Base-by-base conservation (phyloP, 331 rosid genomes). In the Rhamnella rubrinervis region DNA sequence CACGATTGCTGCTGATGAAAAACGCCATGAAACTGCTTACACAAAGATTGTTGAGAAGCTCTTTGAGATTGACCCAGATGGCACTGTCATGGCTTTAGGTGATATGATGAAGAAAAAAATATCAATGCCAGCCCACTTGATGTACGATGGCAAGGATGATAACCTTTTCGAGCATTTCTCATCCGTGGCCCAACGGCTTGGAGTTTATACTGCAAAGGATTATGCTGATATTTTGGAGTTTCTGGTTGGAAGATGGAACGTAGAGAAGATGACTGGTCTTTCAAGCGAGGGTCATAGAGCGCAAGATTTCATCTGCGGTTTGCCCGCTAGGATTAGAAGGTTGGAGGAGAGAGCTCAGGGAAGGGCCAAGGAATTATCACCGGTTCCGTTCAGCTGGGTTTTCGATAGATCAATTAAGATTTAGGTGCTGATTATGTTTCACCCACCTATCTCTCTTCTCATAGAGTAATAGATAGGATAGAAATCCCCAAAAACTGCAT, bases 181-280 rank as follows among this genome's bases (percentile, higher is more conserved):
- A 0, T 64, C 71, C 26, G 78, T 80, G 17, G 81, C 84, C 40
- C 84, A 80, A 60, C 66, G 74, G 66, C 78, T 75, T 17, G 81
- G 72, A 53, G 81, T 80, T 28, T 80, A 80, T 26, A 80, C 84
- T 2, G 81, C 81, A 13, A 75, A 53, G 69, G 84, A 80, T 46
- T 80, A 80, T 31, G 84, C 84, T 12, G 84, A 80, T 75, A 80
- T 80, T 37, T 67, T 80, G 81, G 84, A 80, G 81, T 80, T 80
- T 49, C 70, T 80, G 38, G 84, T 80, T 13, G 81, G 77, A 13
- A 70, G 81, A 72, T 80, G 84, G 81, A 80, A 67, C 28, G 18
- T 80, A 58, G 84, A 66, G 68, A 63, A 67, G 35, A 56, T 80
- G 71, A 57, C 71, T 0, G 81, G 81, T 61, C 81, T 80, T 38